Conservation (phyloP, 192 early-diverging fungal genomes). For the Linnemannia exigua region DNA sequence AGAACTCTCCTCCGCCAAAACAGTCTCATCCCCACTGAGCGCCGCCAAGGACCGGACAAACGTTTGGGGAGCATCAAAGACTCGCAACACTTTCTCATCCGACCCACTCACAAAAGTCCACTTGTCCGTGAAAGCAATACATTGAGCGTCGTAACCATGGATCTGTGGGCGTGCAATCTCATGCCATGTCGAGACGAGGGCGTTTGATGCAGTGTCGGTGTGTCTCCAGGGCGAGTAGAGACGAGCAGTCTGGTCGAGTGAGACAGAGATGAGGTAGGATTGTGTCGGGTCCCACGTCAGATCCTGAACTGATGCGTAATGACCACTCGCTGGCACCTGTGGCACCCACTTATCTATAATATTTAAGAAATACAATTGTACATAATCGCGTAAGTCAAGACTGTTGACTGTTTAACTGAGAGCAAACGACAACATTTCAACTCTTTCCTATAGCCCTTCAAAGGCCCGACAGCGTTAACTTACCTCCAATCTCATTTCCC, state of each 20-base stretch:
- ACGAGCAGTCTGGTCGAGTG: constrained; percentile 91
- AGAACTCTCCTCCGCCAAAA: constrained; percentile 61
- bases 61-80: constrained; percentile 87
- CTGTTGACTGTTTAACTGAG: too few species aligned
- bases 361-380: not conserved
- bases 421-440: too few species aligned
- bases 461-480: too few species aligned
- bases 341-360: constrained; percentile 75
- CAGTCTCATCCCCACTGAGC: constrained; percentile 60
- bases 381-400: too few species aligned
- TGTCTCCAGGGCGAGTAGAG: constrained; percentile 83
- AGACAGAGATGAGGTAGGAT: constrained; percentile 79
- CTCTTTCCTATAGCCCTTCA: not conserved
- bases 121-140: constrained; percentile 81
- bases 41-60: constrained; percentile 77
- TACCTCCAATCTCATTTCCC: constrained; percentile 49
- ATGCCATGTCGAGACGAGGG: constrained; percentile 77
- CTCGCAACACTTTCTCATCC: constrained; percentile 94
- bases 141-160: constrained; percentile 95
- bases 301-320: constrained; percentile 84
- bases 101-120: constrained; percentile 89
- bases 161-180: constrained; percentile 96
- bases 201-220: constrained; percentile 16
- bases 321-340: constrained; percentile 81
- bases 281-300: constrained; percentile 88